Evolutionary conservation across 2,329 filamentous ascomycete species (phyloP), one percentile per base, ranked within the genome.

Genomic region (Verticillium longisporum): DNA sequence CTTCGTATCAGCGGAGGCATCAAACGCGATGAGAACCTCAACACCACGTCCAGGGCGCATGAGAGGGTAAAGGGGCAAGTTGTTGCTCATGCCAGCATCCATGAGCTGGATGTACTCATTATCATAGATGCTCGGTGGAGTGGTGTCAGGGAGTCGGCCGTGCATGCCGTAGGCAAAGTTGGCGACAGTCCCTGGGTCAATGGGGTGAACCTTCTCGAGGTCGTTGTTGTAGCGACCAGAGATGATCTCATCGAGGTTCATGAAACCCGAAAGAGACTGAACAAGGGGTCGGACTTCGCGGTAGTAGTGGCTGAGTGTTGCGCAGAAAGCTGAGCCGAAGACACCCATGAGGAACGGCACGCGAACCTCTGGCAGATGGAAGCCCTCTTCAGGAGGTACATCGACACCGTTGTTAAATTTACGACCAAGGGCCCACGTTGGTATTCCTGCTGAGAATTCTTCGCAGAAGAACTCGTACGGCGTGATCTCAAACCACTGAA

Each of bases 81-180:
- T 99, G 72, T 99, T 98, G 66, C 91, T 96, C 95, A 99, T 99
- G 58, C 95, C 95, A 1, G 95, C 93, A 73, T 99, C 95, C 93
- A 97, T 98, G 15, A 94, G 82, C 65, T 91, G 88, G 18, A 94
- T 81, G 71, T 96, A 89, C 55, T 88, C 81, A 14, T 81, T 82
- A 18, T 85, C 79, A 68, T 90, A 87, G 45, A 97, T 85, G 61
- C 86, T 92, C 36, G 88, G 84, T 0, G 95, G 92, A n/a, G 89
- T 89, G 0, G 91, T 90, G 1, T 84, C 75, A 0, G 92, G 89
- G 6, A 99, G 80, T 63, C 85, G 81, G 13, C 85, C 87, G 67
- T 89, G 83, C 87, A 99, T 90, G 9, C 90, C 90, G 63, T 92
- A 86, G 0, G 88, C 88, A 70, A 89, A 98, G 72, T 99, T 99